Conservation (phyloP, 805 yeast genomes). For the Candida loeiensis region DNA sequence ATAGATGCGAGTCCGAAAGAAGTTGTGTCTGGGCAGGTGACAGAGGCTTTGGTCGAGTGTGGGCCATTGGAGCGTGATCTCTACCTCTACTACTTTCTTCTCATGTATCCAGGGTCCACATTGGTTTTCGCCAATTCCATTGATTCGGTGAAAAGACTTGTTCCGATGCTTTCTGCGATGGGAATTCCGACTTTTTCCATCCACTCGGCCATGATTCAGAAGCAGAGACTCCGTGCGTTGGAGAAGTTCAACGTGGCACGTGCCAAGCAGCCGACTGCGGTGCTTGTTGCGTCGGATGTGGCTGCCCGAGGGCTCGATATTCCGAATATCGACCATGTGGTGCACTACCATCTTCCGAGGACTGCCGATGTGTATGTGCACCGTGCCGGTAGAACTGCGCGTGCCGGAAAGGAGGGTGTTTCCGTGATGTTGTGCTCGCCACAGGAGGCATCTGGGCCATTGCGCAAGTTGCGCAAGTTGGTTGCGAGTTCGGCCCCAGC, state of each 20-base stretch:
- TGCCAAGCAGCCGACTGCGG: constrained; percentile 48
- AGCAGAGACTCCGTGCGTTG: constrained; percentile 80
- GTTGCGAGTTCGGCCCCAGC: constrained; percentile 34
- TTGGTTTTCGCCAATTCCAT: constrained; percentile 93
- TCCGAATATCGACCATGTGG: constrained; percentile 85
- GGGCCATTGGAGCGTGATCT: constrained; percentile 86
- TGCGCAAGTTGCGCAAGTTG: constrained; percentile 65
- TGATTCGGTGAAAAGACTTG: constrained; percentile 85
- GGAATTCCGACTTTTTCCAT: constrained; percentile 69
- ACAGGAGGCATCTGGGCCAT: constrained; percentile 86
- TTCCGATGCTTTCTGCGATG: constrained; percentile 68
- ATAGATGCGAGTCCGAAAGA: constrained; percentile 87
- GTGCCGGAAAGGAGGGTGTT: constrained; percentile 94
- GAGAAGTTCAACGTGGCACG: constrained; percentile 70
- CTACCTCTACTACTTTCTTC: constrained; percentile 79
- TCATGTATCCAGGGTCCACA: constrained; percentile 84
- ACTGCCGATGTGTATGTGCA: constrained; percentile 93
- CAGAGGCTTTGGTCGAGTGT: constrained; percentile 89
- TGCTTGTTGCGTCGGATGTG: constrained; percentile 90
- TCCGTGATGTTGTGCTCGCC: constrained; percentile 91
- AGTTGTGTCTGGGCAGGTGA: constrained; percentile 66
- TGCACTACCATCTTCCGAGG: constrained; percentile 93
- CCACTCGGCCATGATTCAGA: constrained; percentile 94
- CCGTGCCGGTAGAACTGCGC: constrained; percentile 97
- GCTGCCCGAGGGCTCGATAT: constrained; percentile 98